Conservation (phyloP, 331 rosid genomes). For the Dryas integrifolia region DNA sequence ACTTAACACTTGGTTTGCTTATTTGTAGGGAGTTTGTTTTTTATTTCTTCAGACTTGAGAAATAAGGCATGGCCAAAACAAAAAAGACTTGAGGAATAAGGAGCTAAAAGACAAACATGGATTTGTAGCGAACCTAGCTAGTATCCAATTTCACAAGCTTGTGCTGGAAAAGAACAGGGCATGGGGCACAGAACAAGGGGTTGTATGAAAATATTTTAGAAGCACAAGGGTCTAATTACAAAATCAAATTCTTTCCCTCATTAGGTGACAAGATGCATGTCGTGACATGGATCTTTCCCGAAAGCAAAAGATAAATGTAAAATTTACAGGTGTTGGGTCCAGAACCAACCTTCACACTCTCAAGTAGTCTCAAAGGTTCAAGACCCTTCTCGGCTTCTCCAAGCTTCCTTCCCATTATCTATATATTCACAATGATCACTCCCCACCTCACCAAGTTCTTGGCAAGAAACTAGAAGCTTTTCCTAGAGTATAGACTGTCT, state of each 20-base stretch:
- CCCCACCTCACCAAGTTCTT: neutral
- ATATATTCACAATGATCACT: slow-evolving; percentile 28
- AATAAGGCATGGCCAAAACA: neutral
- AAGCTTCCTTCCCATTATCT: slow-evolving; percentile 30
- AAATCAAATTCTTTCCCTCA: neutral
- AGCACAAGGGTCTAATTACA: slow-evolving; percentile 2
- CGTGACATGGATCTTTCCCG: slow-evolving; percentile 35
- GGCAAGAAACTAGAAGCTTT: neutral
- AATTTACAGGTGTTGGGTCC: slow-evolving; percentile 28
- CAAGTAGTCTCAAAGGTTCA: slow-evolving; percentile 22
- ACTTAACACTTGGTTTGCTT: too few species aligned
- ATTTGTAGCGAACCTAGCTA: neutral
- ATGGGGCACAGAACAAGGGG: neutral
- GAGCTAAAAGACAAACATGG: neutral
- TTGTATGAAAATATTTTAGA: neutral
- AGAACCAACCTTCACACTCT: slow-evolving; percentile 40
- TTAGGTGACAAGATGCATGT: neutral
- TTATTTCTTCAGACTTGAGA: neutral
- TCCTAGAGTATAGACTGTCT: too few species aligned
- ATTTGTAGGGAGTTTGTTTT: neutral
- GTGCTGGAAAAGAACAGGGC: neutral
- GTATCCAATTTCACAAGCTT: neutral
- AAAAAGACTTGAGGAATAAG: neutral
- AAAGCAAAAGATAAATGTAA: slow-evolving; percentile 24
- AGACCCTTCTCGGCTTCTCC: slow-evolving; percentile 51